A percentile compares a stretch with the other conserved stretches of the same genome.
phyloP scores from a whole-genome alignment of 2,329 filamentous ascomycete species.

The Aspergillus piperis region DNA sequence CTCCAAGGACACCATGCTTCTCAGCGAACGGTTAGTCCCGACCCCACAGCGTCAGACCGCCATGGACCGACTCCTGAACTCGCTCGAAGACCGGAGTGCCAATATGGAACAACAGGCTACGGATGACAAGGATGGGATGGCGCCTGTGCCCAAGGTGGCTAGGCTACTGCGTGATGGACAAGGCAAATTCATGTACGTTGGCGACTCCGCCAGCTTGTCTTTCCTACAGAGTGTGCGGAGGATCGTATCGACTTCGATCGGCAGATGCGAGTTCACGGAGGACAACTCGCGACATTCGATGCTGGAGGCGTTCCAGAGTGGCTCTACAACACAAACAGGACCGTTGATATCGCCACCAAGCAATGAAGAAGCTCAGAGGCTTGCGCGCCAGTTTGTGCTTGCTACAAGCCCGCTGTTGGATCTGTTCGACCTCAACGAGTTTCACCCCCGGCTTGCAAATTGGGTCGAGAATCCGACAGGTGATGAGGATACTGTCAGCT shows the following conservation, averaged over 20 bases:
- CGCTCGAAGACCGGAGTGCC: constrained; percentile 34
- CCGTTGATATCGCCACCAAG: constrained; percentile 34
- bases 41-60: constrained; percentile 36
- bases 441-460: constrained; percentile 40
- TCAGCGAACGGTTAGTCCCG: constrained; percentile 33
- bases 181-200: constrained; percentile 57
- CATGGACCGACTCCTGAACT: constrained; percentile 37
- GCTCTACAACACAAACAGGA: constrained; percentile 31
- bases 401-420: constrained; percentile 53
- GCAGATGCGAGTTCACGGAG: constrained; percentile 44
- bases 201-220: constrained; percentile 55
- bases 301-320: constrained; percentile 43
- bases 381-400: constrained; percentile 48
- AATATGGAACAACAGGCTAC: constrained; percentile 30
- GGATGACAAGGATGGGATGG: constrained; percentile 36
- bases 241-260: constrained; percentile 50
- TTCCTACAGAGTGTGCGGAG: constrained; percentile 56
- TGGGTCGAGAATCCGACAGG: constrained; percentile 41
- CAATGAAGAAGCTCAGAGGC: constrained; percentile 42
- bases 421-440: constrained; percentile 50
- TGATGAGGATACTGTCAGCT: constrained; percentile 46
- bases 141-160: constrained; percentile 41
- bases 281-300: constrained; percentile 46
- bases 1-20: constrained; percentile 36
- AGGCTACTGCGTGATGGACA: constrained; percentile 55